Conservation (phyloP, 2,329 filamentous ascomycete species). For the Aureobasidium sp. region DNA sequence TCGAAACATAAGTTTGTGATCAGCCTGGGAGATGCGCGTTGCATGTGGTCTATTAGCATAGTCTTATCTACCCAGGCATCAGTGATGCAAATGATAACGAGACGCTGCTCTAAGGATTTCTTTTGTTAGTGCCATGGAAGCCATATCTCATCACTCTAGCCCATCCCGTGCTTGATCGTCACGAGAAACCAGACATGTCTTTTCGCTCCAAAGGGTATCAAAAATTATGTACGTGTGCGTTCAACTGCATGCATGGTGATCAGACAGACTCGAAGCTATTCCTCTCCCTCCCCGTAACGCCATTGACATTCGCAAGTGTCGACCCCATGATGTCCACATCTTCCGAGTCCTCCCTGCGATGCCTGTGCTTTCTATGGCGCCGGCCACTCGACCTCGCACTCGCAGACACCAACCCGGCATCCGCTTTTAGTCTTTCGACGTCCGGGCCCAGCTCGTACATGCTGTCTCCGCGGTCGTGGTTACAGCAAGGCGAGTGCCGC, state of each 20-base stretch:
- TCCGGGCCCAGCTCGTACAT: slow-evolving; percentile 31
- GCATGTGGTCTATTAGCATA: no score
- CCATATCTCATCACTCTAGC: no score
- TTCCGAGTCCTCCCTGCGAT: neutral
- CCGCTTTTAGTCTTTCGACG: slow-evolving; percentile 28
- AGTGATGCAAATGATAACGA: no score
- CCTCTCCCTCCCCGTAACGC: neutral
- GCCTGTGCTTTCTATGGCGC: neutral
- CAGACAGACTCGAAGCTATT: neutral
- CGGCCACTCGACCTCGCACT: neutral
- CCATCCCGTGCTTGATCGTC: no score
- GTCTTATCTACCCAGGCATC: no score
- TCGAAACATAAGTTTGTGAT: no score
- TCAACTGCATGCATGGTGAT: neutral
- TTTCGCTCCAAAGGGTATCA: neutral
- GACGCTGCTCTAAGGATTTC: no score
- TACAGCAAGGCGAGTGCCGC: slow-evolving; percentile 64
- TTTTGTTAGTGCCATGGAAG: no score
- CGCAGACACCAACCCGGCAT: slow-evolving; percentile 22
- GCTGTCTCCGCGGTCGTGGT: slow-evolving; percentile 41
- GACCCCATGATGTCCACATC: slow-evolving; percentile 8
- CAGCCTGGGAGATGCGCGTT: no score
- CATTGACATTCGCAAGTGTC: slow-evolving; percentile 11
- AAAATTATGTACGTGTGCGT: neutral
- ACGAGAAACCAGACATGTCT: no score